Evolutionary conservation across 164 flowering plant species (phyloP).

Genomic region (Akebia trifoliata): DNA sequence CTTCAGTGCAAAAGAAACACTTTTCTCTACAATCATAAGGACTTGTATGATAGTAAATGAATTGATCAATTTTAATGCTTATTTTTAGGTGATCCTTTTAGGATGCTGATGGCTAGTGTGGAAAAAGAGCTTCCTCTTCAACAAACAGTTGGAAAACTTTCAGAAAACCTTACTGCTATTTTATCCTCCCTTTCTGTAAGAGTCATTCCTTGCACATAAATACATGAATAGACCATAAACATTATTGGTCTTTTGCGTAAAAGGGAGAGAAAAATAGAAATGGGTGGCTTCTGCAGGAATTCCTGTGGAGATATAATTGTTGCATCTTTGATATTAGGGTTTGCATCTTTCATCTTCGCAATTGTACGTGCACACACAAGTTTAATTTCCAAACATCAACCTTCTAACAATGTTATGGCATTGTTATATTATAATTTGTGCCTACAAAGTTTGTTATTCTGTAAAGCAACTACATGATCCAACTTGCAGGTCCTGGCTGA

Average conservation of each 20-base stretch:
- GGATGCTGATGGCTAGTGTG: constrained; percentile 23
- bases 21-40: background rate
- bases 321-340: too few relatives aligned
- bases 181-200: constrained; percentile 53
- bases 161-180: constrained; percentile 28
- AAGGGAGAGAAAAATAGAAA: background rate
- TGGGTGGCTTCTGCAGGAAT: too few relatives aligned
- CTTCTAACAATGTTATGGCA: background rate
- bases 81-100: constrained; percentile 40
- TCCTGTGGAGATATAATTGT: too few relatives aligned
- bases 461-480: constrained; percentile 12
- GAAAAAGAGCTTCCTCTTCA: constrained; percentile 35
- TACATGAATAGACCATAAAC: too few relatives aligned
- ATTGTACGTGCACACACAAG: background rate
- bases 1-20: background rate
- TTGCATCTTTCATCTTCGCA: too few relatives aligned
- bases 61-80: background rate
- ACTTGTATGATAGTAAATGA: background rate
- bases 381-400: constrained; percentile 1
- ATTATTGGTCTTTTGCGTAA: background rate
- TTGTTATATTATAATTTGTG: background rate
- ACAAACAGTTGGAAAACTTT: constrained; percentile 33
- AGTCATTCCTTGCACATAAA: background rate
- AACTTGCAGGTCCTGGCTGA: constrained; percentile 45
- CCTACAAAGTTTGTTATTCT: background rate